Evolutionary conservation across 179 eudicot species (phyloP).

Genomic region (Amaranthus tricolor): DNA sequence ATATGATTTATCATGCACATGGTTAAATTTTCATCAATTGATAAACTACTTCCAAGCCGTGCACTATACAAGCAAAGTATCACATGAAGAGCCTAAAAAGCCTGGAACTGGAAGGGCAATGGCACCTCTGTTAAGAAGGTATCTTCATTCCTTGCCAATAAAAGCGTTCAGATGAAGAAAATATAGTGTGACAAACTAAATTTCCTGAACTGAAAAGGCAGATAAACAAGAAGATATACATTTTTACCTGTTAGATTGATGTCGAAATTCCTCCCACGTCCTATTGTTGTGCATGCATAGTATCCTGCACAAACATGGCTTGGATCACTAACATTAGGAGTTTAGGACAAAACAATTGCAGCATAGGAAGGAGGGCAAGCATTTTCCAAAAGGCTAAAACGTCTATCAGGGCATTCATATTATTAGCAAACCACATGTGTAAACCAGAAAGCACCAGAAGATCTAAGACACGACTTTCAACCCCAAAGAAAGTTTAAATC

Average conservation of each 20-base stretch:
- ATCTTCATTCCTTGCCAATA: neutral
- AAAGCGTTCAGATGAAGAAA: constrained; percentile 12
- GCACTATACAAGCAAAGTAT: too few relatives aligned
- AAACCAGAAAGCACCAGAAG: neutral
- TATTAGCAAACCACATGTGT: neutral
- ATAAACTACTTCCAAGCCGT: neutral
- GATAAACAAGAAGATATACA: neutral
- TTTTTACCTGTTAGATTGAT: constrained; percentile 60
- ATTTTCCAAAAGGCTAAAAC: neutral
- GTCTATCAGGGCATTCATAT: neutral
- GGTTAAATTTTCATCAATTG: neutral
- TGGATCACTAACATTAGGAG: constrained; percentile 3
- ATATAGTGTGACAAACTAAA: neutral
- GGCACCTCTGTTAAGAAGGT: neutral
- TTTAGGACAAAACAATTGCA: neutral
- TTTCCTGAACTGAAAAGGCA: constrained; percentile 6
- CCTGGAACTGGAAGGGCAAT: neutral
- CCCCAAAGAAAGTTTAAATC: constrained; percentile 3
- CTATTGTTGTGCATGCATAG: constrained; percentile 68
- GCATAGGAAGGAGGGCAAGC: neutral
- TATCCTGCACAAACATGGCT: constrained; percentile 53
- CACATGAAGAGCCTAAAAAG: neutral
- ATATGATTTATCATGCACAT: neutral
- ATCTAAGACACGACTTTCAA: neutral
- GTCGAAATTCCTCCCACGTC: constrained; percentile 48